Evolutionary conservation across 139 green algal species (phyloP).

Genomic region (Bryopsis sp.): DNA sequence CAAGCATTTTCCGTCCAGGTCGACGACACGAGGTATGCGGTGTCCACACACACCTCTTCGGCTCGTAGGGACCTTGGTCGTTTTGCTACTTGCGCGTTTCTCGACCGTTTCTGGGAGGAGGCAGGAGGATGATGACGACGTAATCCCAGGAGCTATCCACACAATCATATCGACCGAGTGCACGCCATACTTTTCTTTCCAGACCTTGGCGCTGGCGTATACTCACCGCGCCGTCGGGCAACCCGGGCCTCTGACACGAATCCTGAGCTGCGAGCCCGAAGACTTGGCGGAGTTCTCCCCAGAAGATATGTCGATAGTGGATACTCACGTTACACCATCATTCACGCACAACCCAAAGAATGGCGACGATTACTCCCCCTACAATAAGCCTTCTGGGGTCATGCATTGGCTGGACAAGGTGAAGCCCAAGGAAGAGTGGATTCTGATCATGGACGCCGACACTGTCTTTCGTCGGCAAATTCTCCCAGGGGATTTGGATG

Average conservation of each 20-base stretch:
- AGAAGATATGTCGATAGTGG: constrained; percentile 20
- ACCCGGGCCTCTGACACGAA: constrained; percentile 7
- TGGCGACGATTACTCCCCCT: constrained; percentile 37
- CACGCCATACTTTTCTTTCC: constrained; percentile 3
- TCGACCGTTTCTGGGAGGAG: too few species aligned
- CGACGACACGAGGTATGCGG: too few species aligned
- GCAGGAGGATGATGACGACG: too few species aligned
- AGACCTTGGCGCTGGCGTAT: constrained; percentile 4
- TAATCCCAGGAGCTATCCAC: constrained; percentile 15
- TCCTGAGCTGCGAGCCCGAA: not conserved
- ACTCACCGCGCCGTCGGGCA: not conserved
- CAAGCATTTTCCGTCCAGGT: too few species aligned
- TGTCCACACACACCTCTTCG: too few species aligned
- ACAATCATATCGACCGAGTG: constrained; percentile 6
- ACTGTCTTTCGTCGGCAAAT: constrained; percentile 43
- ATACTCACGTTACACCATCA: constrained; percentile 59
- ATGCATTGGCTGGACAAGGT: constrained; percentile 57
- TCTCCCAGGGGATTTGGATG: constrained; percentile 10
- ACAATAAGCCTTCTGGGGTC: constrained; percentile 74
- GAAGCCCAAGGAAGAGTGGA: constrained; percentile 39
- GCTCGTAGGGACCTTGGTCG: too few species aligned
- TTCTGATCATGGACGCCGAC: constrained; percentile 41
- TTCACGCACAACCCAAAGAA: constrained; percentile 38
- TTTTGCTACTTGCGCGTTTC: too few species aligned
- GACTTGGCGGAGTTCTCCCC: not conserved